Conservation (phyloP, 441 rosid species). For the Gossypium gossypioides region DNA sequence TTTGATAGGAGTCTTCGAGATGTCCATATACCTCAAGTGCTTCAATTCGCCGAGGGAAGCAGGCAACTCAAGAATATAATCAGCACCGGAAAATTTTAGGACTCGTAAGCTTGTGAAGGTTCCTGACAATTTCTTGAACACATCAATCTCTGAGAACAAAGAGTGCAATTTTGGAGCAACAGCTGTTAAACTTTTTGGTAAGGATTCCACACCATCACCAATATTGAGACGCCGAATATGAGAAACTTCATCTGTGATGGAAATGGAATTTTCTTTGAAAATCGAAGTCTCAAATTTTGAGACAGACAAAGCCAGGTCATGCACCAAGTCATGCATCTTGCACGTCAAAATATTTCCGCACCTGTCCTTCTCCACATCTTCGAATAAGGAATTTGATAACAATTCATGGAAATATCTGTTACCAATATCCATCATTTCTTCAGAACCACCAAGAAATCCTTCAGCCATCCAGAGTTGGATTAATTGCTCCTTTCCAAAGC, state of each 20-base stretch:
- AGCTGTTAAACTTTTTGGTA: neutral
- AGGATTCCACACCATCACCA: too few species aligned
- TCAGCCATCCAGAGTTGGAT: conserved; percentile 26
- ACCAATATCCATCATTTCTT: neutral
- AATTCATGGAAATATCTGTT: neutral
- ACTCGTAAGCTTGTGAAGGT: conserved; percentile 15
- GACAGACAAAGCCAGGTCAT: conserved; percentile 17
- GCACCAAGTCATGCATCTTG: conserved; percentile 10
- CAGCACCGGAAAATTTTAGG: neutral
- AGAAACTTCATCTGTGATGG: neutral
- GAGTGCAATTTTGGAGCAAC: conserved; percentile 10
- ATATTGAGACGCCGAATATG: neutral
- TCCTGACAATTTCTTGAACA: neutral
- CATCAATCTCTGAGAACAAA: neutral
- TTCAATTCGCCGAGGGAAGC: conserved; percentile 1
- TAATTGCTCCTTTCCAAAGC: conserved; percentile 1
- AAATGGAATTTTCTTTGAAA: neutral
- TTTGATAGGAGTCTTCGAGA: conserved; percentile 8
- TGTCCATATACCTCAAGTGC: conserved; percentile 13
- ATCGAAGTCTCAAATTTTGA: conserved; percentile 4
- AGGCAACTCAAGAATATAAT: conserved; percentile 2
- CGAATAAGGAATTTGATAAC: neutral
- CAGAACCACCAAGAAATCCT: conserved; percentile 2
- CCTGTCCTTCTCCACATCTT: neutral
- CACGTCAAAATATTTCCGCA: neutral